Percentiles rank a stretch among this genome's conserved stretches.
Conservation (phyloP, 305 asterid genomes). For the Ruellia speciosa region DNA sequence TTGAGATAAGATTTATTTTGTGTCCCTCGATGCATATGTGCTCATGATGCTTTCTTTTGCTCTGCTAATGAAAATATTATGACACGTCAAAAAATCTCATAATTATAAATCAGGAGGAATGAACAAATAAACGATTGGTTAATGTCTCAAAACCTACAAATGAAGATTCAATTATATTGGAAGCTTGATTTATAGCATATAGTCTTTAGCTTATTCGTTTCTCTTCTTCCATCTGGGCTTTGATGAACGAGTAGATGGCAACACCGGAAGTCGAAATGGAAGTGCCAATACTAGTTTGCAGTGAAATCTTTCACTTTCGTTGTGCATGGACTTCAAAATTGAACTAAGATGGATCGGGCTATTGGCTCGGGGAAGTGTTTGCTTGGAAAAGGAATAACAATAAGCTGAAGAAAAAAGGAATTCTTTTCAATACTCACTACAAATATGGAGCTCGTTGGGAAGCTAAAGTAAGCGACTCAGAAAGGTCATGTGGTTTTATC, state of each 20-base stretch:
- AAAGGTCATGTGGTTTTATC: too few relatives aligned
- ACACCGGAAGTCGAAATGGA: constrained; percentile 89
- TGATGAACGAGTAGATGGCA: constrained; percentile 83
- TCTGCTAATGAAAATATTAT: constrained; percentile 31
- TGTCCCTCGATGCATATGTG: constrained; percentile 7
- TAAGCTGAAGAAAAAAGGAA: too few relatives aligned
- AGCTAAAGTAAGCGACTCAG: too few relatives aligned
- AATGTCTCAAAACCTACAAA: neutral
- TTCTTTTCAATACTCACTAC: too few relatives aligned
- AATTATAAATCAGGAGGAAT: neutral
- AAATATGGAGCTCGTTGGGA: too few relatives aligned
- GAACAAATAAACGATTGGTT: too few relatives aligned
- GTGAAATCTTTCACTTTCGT: too few relatives aligned
- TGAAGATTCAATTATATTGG: neutral
- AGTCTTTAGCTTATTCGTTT: constrained; percentile 57
- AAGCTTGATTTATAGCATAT: too few relatives aligned
- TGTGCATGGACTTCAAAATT: too few relatives aligned
- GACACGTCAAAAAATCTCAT: neutral
- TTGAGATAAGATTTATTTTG: constrained; percentile 26
- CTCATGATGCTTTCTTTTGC: constrained; percentile 61
- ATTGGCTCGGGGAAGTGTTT: too few relatives aligned
- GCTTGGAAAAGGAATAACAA: too few relatives aligned
- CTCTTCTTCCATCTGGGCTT: constrained; percentile 97
- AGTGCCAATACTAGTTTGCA: constrained; percentile 94
- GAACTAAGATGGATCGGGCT: too few relatives aligned